Base-by-base conservation (phyloP, 23 red algal genomes). In the Gracilaria caudata region DNA sequence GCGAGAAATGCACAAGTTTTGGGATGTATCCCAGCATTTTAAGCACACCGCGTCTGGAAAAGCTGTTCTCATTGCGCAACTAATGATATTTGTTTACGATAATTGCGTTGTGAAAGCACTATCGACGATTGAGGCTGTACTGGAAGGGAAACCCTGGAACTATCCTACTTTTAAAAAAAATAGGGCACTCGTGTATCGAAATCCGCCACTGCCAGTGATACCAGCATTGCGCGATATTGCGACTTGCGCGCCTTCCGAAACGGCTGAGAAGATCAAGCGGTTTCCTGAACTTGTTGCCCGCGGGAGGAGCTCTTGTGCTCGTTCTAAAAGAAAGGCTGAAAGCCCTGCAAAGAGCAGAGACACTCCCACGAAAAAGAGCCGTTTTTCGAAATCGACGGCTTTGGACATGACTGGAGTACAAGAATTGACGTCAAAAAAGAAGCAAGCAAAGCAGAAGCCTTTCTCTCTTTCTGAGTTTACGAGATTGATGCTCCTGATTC, bases 401-500 rank as follows among this genome's bases (percentile, higher is more conserved):
- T 13, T 68, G 11, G 63, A 68, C n/a, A 4, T 68, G 13, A 33
- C 63, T 4, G 34, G n/a, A 68, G 63, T n/a, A 34, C 11, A 36
- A 36, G 63, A 68, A 68, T 36, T 14, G 8, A 23, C 34, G 12
- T 68, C 63, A 34, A 35, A 68, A 68, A 38, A 23, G 28, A 68
- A 68, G 28, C n/a, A 68, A 36, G 58, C 7, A 20, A 64, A 30
- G 20, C 58, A 64, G n/a, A 64, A 8, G 58, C 26, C 68, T 34
- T 74, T 77, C 34, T 35, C 72, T 12, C 24, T 77, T 10, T 77
- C 72, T 16, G 72, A 77, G 38, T 77, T 77, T 77, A 28, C 40
- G 24, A 13, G 72, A 17, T 30, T 77, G 10, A 77, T 77, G 9
- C 41, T 77, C 26, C 17, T 77, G 72, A 49, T 77, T 35, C 11